Base-by-base conservation (phyloP, 1,139 yeast species). In the Pneumocystis jirovecii region DNA sequence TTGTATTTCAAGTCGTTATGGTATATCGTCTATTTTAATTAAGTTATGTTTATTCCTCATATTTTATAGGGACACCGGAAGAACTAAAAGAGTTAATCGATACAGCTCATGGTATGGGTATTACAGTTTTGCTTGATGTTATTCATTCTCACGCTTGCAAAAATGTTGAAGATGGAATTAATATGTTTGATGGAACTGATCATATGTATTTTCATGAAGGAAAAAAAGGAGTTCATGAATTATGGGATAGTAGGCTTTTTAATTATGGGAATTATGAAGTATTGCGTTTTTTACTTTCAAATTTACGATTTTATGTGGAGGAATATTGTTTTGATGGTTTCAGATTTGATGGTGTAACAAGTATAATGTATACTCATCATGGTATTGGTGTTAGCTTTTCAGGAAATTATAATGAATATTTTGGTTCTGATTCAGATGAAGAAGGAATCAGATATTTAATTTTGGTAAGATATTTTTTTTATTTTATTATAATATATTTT, bases 141-240 rank as follows among this genome's bases (percentile, higher is more conserved):
- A 97, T 93, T 50, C 97, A 93, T 74, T 90, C 97, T 0, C 98
- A 93, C 76, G 95, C 96, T 35, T 89, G 96, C 39, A 93, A 90
- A 74, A 93, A 93, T 74, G 96, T 89, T 1, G 87, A 86, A 45
- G 98, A 93, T 75, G 98, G 98, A 3, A 80, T 93, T 70, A 93
- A 93, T 75, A 83, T 82, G 82, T 93, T 89, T 75, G 96, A 93
- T 75, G 98, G 98, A 34, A 87, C 97, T 1, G 97, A 93, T 71
- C 89, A 89, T 74, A 96, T 93, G 76, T 87, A 90, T 73, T 93
- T 93, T 81, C 97, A 93, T 73, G 86, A 89, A 31, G 95, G 95
- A 25, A 78, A 80, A 3, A 88, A 86, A 73, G 98, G 98, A 42
- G 80, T 78, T 68, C 98, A 93, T 75, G 89, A 86, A 64, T 83